A percentile compares a stretch with the other conserved stretches of the same genome.
These are phyloP conservation scores for Saccharomycopsis sp. DNA, from an alignment of 805 yeast species.

Conservation along the genomic window DNA sequence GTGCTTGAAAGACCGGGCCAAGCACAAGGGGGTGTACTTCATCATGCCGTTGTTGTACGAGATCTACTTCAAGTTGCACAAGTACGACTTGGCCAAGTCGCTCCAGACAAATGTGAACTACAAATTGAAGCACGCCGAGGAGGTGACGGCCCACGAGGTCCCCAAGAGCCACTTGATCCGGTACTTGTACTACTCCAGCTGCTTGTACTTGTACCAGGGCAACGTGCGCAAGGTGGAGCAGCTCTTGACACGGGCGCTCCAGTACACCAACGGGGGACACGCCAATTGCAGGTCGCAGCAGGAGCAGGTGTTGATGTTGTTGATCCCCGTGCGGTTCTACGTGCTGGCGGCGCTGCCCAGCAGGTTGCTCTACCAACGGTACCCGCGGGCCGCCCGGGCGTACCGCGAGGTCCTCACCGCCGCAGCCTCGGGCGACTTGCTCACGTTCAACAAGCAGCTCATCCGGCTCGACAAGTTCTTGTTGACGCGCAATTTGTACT, in stretches of 20 bases:
- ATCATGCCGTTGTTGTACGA: slow-evolving; percentile 63
- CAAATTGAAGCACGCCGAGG: slow-evolving; percentile 43
- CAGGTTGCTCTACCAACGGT: slow-evolving; percentile 24
- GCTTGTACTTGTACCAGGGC: slow-evolving; percentile 55
- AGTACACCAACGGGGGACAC: neutral
- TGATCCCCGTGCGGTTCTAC: slow-evolving; percentile 56
- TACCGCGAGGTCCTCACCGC: slow-evolving; percentile 44
- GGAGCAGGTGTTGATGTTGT: slow-evolving; percentile 40
- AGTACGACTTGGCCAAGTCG: slow-evolving; percentile 64
- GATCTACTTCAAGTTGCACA: slow-evolving; percentile 56
- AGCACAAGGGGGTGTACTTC: slow-evolving; percentile 57
- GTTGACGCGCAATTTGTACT: slow-evolving; percentile 50
- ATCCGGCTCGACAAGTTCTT: slow-evolving; percentile 39
- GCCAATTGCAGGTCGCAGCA: slow-evolving; percentile 8
- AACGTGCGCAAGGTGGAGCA: slow-evolving; percentile 44
- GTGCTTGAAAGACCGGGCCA: slow-evolving; percentile 72
- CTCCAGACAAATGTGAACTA: slow-evolving; percentile 44
- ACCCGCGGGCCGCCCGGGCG: slow-evolving; percentile 33
- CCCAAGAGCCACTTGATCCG: slow-evolving; percentile 48
- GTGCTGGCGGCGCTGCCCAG: slow-evolving; percentile 41
- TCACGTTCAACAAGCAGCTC: slow-evolving; percentile 39
- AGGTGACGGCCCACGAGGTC: slow-evolving; percentile 22
- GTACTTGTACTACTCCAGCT: slow-evolving; percentile 62
- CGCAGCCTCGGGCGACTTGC: slow-evolving; percentile 46
- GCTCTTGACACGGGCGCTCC: slow-evolving; percentile 43